Evolutionary conservation across 1,284 basidiomycete genomes (phyloP).

Genomic region (Earliella scabrosa): DNA sequence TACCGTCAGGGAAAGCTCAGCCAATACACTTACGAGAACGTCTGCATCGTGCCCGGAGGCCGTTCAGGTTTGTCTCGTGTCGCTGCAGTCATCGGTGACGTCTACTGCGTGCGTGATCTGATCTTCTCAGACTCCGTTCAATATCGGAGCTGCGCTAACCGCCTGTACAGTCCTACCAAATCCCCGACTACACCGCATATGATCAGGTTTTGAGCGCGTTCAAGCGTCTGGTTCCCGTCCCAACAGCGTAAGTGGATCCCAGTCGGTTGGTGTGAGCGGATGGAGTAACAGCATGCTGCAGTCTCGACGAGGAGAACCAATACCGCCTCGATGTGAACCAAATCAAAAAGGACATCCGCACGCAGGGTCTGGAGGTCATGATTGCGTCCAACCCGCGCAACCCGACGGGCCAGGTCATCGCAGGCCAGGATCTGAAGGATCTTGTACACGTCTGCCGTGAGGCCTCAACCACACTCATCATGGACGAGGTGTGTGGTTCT

Average conservation of each 20-base stretch:
- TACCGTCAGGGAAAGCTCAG: conserved; percentile 82
- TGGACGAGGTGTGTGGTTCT: conserved; percentile 73
- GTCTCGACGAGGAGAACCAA: conserved; percentile 43
- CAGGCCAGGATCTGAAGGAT: conserved; percentile 80
- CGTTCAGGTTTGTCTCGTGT: conserved; percentile 87
- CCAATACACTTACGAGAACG: conserved; percentile 90
- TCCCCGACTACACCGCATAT: conserved; percentile 89
- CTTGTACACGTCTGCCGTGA: conserved; percentile 77
- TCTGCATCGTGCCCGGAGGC: conserved; percentile 91
- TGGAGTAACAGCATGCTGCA: conserved; percentile 4
- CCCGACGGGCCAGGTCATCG: conserved; percentile 84
- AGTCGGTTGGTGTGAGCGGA: conserved; percentile 36
- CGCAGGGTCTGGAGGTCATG: conserved; percentile 84
- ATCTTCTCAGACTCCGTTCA: neutral
- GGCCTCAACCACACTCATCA: conserved; percentile 76
- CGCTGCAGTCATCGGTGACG: conserved; percentile 89
- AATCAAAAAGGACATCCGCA: conserved; percentile 74
- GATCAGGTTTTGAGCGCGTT: conserved; percentile 88
- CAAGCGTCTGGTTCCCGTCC: conserved; percentile 88
- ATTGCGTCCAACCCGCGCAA: conserved; percentile 92
- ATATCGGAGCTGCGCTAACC: conserved; percentile 21
- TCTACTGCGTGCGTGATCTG: conserved; percentile 62
- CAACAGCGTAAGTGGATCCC: conserved; percentile 64
- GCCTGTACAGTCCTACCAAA: conserved; percentile 67
- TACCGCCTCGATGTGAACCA: conserved; percentile 81